A percentile compares a stretch with the other conserved stretches of the same genome.
Conservation (phyloP, 1,139 yeast genomes). For the Scheffersomyces cryptocercus region DNA sequence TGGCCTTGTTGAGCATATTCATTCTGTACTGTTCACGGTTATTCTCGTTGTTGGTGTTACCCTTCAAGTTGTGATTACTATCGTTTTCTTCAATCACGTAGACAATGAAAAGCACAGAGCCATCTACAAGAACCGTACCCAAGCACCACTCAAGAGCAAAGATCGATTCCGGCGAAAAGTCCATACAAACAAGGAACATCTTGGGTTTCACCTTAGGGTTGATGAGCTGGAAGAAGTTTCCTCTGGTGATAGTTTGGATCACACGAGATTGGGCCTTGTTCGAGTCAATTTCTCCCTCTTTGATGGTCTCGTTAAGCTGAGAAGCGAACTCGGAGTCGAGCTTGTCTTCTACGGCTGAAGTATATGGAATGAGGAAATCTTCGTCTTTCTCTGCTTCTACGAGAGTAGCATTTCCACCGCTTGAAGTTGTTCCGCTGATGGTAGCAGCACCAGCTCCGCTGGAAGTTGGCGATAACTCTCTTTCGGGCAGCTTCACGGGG, state of each 20-base stretch:
- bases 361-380: slow-evolving; percentile 60
- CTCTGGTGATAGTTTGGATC: slow-evolving; percentile 70
- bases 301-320: slow-evolving; percentile 56
- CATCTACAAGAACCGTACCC: slow-evolving; percentile 84
- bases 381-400: slow-evolving; percentile 21
- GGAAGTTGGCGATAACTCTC: background rate
- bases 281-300: slow-evolving; percentile 64
- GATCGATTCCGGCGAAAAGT: slow-evolving; percentile 79
- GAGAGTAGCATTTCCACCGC: too few relatives aligned
- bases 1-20: slow-evolving; percentile 61
- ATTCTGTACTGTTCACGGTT: slow-evolving; percentile 53
- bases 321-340: slow-evolving; percentile 67
- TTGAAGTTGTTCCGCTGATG: too few relatives aligned
- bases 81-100: slow-evolving; percentile 77
- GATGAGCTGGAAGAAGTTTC: slow-evolving; percentile 60
- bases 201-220: slow-evolving; percentile 57
- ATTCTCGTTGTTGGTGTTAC: slow-evolving; percentile 40
- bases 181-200: slow-evolving; percentile 76
- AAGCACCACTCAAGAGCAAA: slow-evolving; percentile 90
- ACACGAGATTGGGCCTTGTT: slow-evolving; percentile 55
- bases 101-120: slow-evolving; percentile 77
- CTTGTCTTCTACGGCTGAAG: slow-evolving; percentile 70
- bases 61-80: slow-evolving; percentile 44
- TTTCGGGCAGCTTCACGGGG: slow-evolving; percentile 6
- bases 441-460: background rate